Evolutionary conservation across 2,329 filamentous ascomycete species (phyloP), one percentile per base, ranked within the genome.

Genomic region (Bertia moriformis): DNA sequence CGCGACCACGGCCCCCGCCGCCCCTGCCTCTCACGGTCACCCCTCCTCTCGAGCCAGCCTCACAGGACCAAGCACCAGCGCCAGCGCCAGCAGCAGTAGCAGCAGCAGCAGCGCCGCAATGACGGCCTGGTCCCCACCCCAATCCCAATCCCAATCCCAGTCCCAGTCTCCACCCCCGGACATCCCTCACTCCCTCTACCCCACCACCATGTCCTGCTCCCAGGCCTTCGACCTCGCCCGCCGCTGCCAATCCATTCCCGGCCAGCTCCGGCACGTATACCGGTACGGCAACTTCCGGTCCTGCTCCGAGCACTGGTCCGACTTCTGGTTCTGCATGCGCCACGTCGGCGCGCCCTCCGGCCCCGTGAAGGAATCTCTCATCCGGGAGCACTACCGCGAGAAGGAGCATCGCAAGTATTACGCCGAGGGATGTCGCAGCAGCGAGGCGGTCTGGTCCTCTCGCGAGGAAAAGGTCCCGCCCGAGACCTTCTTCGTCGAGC

Each of bases 251-350:
- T 86, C 82, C 0, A 67, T 93, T 5, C 88, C 86, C 39, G 87
- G 89, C 1, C 88, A 96, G 57, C 94, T 88, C 67, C 87, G 83
- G 51, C 78, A 86, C 51, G 72, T 96, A 24, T 98, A 96, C 67
- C 82, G 91, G 27, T 80, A 86, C 53, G 91, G 91, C 44, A 63
- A 67, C 32, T 64, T 93, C 51, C 74, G 80, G 33, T 69, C 73
- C 3, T 98, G 91, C 67, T 74, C 68, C 44, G 82, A 93, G 47
- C 78, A 87, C 45, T 95, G 89, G 87, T 73, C 80, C 44, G 84
- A 94, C 58, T 96, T 94, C 60, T 93, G 88, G 83, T 89, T 95
- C 63, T 98, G 91, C 67, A 95, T 96, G 88, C 78, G 84, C 46
- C 78, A 78, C 24, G 78, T 81, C 50, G 69, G 70, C 2, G 76